These are phyloP conservation scores for Mucor velutinosus DNA, from an alignment of 371 early-diverging fungal species.

Conservation along the genomic window DNA sequence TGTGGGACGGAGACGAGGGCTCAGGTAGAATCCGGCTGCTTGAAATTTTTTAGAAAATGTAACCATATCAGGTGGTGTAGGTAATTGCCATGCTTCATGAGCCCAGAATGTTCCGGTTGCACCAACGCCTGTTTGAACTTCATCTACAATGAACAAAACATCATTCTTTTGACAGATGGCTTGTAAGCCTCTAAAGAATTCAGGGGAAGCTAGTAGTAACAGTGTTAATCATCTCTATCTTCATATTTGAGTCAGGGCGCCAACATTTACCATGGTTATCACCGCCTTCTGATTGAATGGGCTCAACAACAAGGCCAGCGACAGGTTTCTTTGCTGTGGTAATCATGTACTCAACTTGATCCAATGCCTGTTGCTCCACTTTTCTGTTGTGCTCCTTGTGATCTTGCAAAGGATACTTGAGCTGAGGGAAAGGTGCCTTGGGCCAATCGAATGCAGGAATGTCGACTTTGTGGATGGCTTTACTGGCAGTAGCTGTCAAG, in stretches of 20 bases:
- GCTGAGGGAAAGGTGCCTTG: constrained; percentile 62
- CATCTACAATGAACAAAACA: constrained; percentile 81
- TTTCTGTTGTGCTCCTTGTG: constrained; percentile 54
- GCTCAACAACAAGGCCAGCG: constrained; percentile 81
- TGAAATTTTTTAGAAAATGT: constrained; percentile 82
- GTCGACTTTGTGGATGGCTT: constrained; percentile 74
- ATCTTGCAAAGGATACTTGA: constrained; percentile 64
- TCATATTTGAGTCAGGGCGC: not conserved
- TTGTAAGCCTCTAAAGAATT: constrained; percentile 68
- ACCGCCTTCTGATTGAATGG: constrained; percentile 88
- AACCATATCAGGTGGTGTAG: constrained; percentile 72
- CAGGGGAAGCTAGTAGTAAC: constrained; percentile 54
- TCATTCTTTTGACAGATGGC: constrained; percentile 64
- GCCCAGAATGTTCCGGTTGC: constrained; percentile 84
- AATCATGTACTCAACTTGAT: constrained; percentile 55
- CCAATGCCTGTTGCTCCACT: constrained; percentile 60
- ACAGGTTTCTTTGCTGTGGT: constrained; percentile 54
- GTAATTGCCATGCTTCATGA: constrained; percentile 72
- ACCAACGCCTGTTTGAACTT: constrained; percentile 87
- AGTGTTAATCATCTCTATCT: not conserved
- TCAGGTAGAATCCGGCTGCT: constrained; percentile 73
- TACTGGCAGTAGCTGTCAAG: constrained; percentile 70
- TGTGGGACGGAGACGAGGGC: constrained; percentile 56
- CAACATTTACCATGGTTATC: constrained; percentile 58
- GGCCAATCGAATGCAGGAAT: constrained; percentile 79